A percentile compares a stretch with the other conserved stretches of the same genome.
Evolutionary conservation across 169 alveolate species (phyloP).

Genomic region (Plasmodium ovale): DNA sequence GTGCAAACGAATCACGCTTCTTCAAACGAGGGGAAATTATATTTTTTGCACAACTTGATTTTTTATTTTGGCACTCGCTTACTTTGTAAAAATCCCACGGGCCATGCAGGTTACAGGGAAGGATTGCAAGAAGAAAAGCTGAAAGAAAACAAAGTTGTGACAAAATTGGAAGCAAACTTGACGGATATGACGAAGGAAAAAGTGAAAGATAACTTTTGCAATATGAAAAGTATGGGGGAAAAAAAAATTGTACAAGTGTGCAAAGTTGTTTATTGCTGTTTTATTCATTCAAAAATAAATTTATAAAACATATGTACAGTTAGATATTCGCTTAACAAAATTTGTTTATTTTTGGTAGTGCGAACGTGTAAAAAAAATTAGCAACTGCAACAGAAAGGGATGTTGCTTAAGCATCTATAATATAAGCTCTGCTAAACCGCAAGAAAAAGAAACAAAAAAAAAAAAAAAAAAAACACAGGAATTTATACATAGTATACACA

Average conservation of each 20-base stretch:
- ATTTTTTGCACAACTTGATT: slow-evolving; percentile 22
- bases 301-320: slow-evolving; percentile 6
- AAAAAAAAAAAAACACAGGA: too few species aligned
- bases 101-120: too few species aligned
- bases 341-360: slow-evolving; percentile 9
- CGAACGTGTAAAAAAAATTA: slow-evolving; percentile 12
- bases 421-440: slow-evolving; percentile 3
- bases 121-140: background rate
- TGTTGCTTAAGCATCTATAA: slow-evolving; percentile 39
- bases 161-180: background rate
- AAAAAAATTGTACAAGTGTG: slow-evolving; percentile 45
- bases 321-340: slow-evolving; percentile 17
- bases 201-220: slow-evolving; percentile 13
- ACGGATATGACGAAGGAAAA: background rate
- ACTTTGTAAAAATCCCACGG: slow-evolving; percentile 28
- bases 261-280: slow-evolving; percentile 37
- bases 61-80: slow-evolving; percentile 20
- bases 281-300: slow-evolving; percentile 46
- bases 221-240: background rate
- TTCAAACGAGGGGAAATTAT: slow-evolving; percentile 1
- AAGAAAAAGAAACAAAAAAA: background rate
- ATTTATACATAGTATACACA: too few species aligned
- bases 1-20: slow-evolving; percentile 58
- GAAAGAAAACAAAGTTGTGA: background rate
- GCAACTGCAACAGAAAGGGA: slow-evolving; percentile 13